Evolutionary conservation across 2,329 filamentous ascomycete species (phyloP).

Genomic region (Pseudopithomyces maydicus): DNA sequence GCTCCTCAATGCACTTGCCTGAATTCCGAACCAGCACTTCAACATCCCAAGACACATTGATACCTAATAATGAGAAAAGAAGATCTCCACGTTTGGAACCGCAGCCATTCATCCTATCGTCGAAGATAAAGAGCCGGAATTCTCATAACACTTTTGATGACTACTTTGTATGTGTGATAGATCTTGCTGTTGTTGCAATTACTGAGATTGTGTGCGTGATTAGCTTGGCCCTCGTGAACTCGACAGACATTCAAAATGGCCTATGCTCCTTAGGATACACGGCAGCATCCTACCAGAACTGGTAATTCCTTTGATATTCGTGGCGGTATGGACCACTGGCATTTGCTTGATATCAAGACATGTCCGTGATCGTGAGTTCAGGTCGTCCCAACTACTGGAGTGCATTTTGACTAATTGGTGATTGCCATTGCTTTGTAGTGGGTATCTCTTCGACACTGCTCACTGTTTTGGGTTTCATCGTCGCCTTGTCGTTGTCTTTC

Average conservation of each 20-base stretch:
- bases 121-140: background rate
- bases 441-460: conserved; percentile 52
- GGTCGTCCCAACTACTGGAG: background rate
- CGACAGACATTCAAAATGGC: conserved; percentile 77
- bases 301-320: conserved; percentile 68
- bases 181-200: conserved; percentile 9
- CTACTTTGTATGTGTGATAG: conserved; percentile 60
- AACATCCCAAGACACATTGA: background rate
- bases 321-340: conserved; percentile 67
- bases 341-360: conserved; percentile 53
- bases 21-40: background rate
- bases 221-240: conserved; percentile 68
- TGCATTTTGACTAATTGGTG: background rate
- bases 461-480: conserved; percentile 80
- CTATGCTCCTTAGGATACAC: conserved; percentile 75
- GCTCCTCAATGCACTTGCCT: background rate
- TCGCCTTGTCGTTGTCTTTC: conserved; percentile 76
- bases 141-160: conserved; percentile 38
- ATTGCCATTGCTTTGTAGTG: background rate
- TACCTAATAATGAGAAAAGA: background rate
- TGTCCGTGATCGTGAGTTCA: conserved; percentile 4
- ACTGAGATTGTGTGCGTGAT: background rate
- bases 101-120: background rate
- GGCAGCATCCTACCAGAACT: conserved; percentile 76
- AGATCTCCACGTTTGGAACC: background rate